Evolutionary conservation across 2,329 filamentous ascomycete species (phyloP).

Genomic region (Metarhizium sp.): DNA sequence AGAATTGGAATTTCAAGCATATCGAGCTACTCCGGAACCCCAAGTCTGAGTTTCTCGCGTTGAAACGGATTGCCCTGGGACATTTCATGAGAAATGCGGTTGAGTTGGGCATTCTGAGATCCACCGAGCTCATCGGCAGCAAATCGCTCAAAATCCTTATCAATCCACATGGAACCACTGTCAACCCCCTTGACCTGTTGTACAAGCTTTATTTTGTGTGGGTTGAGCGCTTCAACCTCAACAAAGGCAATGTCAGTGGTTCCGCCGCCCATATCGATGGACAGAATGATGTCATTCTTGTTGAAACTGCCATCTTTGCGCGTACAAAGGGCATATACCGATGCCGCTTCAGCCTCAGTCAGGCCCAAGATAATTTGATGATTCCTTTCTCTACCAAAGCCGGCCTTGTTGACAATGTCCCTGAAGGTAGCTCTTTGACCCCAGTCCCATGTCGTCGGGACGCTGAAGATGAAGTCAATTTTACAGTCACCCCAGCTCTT

Average conservation of each 20-base stretch:
- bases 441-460: not conserved
- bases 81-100: not conserved
- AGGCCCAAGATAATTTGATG: not conserved
- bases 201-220: not conserved
- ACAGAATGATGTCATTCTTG: not conserved
- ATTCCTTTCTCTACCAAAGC: not conserved
- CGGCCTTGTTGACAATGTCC: not conserved
- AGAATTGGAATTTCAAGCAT: too few relatives aligned
- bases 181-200: not conserved
- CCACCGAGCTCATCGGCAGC: not conserved
- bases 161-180: not conserved
- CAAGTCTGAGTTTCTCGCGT: not conserved
- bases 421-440: not conserved
- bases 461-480: not conserved
- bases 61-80: not conserved
- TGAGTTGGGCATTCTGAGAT: not conserved
- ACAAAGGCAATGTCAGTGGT: not conserved
- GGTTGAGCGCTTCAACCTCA: not conserved
- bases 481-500: not conserved
- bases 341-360: not conserved
- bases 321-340: not conserved
- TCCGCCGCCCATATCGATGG: not conserved
- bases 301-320: not conserved
- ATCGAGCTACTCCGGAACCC: rapidly evolving
- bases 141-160: not conserved